Conservation (phyloP, 257 asterid genomes). For the Asclepias syriaca region DNA sequence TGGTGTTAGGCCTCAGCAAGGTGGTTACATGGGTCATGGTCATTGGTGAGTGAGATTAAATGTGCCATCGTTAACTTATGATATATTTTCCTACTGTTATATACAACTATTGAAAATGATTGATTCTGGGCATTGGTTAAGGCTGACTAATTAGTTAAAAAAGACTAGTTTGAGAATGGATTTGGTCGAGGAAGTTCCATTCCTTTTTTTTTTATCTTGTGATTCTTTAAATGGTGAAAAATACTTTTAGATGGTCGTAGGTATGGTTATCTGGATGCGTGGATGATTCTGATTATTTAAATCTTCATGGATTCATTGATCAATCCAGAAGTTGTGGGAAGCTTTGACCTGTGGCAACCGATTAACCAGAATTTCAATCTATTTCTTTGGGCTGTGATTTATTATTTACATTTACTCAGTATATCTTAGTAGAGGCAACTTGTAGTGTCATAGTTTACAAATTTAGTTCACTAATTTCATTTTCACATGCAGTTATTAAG, state of each 20-base stretch:
- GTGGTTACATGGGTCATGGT: slow-evolving; percentile 87
- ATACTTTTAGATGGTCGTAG: not conserved
- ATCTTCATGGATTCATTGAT: not conserved
- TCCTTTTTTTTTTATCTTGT: not conserved
- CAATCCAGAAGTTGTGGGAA: not conserved
- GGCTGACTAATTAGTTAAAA: not conserved
- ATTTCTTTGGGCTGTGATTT: not conserved
- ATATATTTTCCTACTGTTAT: not conserved
- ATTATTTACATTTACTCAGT: not conserved
- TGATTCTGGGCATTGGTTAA: not conserved
- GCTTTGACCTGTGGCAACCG: not conserved
- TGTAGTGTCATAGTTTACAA: not conserved
- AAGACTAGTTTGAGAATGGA: not conserved
- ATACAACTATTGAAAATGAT: not conserved
- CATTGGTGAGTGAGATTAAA: slow-evolving; percentile 44
- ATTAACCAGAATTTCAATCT: too few species aligned
- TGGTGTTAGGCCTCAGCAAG: slow-evolving; percentile 74
- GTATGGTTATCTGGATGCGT: not conserved
- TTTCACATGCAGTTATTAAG: not conserved
- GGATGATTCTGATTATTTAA: not conserved
- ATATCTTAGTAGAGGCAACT: not conserved
- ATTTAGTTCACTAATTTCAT: not conserved
- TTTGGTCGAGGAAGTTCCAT: not conserved
- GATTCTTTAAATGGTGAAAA: not conserved
- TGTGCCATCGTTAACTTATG: slow-evolving; percentile 19